Base-by-base conservation (phyloP, 495 filamentous ascomycete genomes). In the Penicillium macrosclerotiorum region DNA sequence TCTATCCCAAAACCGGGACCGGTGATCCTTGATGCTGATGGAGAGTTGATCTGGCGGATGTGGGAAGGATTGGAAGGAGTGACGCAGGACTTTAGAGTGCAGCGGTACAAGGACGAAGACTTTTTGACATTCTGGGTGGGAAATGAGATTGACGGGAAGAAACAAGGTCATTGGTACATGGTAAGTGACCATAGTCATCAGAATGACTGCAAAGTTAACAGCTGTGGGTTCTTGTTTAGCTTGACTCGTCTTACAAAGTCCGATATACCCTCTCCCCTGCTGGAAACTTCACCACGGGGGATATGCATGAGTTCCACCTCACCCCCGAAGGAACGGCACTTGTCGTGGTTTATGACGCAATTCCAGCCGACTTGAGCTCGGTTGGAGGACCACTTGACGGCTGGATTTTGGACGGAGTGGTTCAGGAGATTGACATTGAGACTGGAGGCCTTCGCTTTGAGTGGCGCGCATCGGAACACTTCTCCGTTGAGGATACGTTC, bases 381-480 rank as follows among this genome's bases (percentile, higher is more conserved):
- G 42, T 64, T 8, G 62, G 62, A 12, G 62, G 62, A 1, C 40
- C 58, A 0, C 42, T 50, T 3, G 42, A 73, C 23, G 65, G 65
- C 8, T 69, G 57, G 56, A 59, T 69, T 12, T 40, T 53, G 23
- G 59, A 67, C 30, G 59, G 61, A 12, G 30, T 65, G 8, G 65
- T 72, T 25, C 67, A 70, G 30, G 67, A 67, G 25, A 53, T 72
- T 29, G 51, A 70, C 18, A 60, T 69, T 17, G 50, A 45, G 16
- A 65, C 55, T 3, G 64, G 63, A 1, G 48, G 52, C 4, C 45
- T 72, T 8, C 19, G 67, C 12, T 72, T 70, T 41, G 60, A 70
- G 43, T 72, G 68, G 68, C 56, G 54, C 8, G 56, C 60, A 8
- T 59, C 62, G 0, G 40, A 65, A 9, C 57, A 70, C 30, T 47